These are phyloP conservation scores for Penicillium olsonii DNA, from an alignment of 2,329 filamentous ascomycete species.

Conservation along the genomic window DNA sequence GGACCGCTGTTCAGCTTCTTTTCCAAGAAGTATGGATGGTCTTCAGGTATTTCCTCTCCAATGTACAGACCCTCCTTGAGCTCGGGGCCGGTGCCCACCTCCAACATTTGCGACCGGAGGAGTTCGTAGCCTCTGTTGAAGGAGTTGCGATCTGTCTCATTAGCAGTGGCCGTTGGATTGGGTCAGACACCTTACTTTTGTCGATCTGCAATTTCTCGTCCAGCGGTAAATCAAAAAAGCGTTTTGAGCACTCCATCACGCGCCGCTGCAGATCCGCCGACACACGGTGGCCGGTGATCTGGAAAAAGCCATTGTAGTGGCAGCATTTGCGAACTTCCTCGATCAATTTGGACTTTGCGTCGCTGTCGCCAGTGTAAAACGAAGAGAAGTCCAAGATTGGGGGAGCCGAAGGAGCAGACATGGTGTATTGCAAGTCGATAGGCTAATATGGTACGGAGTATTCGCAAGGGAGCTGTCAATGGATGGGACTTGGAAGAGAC, in stretches of 20 bases:
- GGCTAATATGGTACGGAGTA: too few relatives aligned
- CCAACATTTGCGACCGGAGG: constrained; percentile 45
- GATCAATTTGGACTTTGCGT: constrained; percentile 32
- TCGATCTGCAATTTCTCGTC: constrained; percentile 45
- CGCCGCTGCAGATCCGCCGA: constrained; percentile 39
- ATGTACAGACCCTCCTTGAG: constrained; percentile 49
- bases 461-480: constrained; percentile 10
- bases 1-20: constrained; percentile 44
- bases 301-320: constrained; percentile 46
- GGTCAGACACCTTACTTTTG: constrained; percentile 27
- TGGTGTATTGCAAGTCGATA: background rate
- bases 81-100: constrained; percentile 45
- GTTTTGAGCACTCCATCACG: constrained; percentile 42
- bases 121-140: constrained; percentile 49
- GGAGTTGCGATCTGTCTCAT: constrained; percentile 35
- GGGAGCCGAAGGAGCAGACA: constrained; percentile 29
- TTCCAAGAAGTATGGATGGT: constrained; percentile 41
- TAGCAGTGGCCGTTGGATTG: background rate
- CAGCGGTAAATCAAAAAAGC: constrained; percentile 43
- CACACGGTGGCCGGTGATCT: constrained; percentile 46
- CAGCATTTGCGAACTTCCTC: constrained; percentile 28
- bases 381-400: constrained; percentile 38
- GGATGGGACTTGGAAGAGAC: constrained; percentile 10
- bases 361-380: constrained; percentile 32
- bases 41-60: constrained; percentile 42